A percentile compares a stretch with the other conserved stretches of the same genome.
Evolutionary conservation across 192 early-diverging fungal genomes (phyloP).

Genomic region (Backusella macrospora): DNA sequence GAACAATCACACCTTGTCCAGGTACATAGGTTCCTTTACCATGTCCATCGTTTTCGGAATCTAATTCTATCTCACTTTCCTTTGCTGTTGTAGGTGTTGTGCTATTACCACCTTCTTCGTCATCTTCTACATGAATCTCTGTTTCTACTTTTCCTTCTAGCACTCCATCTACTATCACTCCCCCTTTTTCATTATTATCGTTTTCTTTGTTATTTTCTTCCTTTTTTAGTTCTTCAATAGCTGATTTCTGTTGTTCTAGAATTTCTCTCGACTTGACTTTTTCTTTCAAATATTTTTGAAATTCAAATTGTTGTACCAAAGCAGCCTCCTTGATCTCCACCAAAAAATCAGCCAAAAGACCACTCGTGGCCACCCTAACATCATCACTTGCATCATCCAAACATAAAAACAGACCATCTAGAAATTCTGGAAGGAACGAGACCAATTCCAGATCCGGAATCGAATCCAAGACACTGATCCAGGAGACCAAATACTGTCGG

Average conservation of each 20-base stretch:
- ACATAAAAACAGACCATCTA: conserved; percentile 90
- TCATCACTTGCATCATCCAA: conserved; percentile 90
- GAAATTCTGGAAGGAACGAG: conserved; percentile 88
- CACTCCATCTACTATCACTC: neutral
- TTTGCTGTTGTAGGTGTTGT: neutral
- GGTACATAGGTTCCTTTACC: conserved; percentile 68
- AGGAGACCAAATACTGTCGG: conserved; percentile 92
- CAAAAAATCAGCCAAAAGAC: conserved; percentile 87
- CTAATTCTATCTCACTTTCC: neutral
- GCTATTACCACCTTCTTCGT: neutral
- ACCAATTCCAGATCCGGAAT: conserved; percentile 95
- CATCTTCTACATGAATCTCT: conserved; percentile 32
- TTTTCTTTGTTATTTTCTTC: neutral
- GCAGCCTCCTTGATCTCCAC: conserved; percentile 82
- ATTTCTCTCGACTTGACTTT: conserved; percentile 2
- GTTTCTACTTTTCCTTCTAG: neutral
- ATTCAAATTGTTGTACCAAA: conserved; percentile 17
- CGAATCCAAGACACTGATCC: conserved; percentile 90
- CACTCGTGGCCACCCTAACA: conserved; percentile 81
- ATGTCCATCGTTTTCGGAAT: conserved; percentile 45
- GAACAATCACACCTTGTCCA: conserved; percentile 77
- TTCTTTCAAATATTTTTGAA: conserved; percentile 3
- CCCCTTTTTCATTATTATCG: neutral
- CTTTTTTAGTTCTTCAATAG: conserved; percentile 16
- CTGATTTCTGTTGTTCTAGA: neutral